Evolutionary conservation across 495 filamentous ascomycete genomes (phyloP), one percentile per base, ranked within the genome.

Genomic region (Aspergillus kassunensis): DNA sequence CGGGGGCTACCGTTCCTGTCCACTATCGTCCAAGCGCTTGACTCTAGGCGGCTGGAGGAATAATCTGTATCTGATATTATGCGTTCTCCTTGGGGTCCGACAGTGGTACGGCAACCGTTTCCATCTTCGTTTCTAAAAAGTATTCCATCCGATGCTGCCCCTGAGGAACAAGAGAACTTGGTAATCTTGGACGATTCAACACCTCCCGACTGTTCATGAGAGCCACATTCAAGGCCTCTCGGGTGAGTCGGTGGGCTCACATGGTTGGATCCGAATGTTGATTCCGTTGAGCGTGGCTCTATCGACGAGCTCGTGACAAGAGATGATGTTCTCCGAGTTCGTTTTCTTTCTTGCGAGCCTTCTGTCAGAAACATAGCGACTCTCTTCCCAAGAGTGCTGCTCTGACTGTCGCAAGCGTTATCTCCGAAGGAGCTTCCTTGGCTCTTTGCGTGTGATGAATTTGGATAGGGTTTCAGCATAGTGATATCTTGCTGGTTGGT

Each of bases 1-100:
- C 55, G 44, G 31, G 55, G 55, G 24, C 55, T 57, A 18, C 55
- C 55, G 39, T 57, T 49, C 8, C 42, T 44, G 35, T 57, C 55
- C 36, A 57, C 49, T 10, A 44, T 49, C 4, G 44, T 57, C 25
- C 23, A 51, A 15, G 27, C 11, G 10, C 16, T 44, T 13, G 24
- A 29, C 7, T 37, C 35, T 9, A 20, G 31, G 18, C 6, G 23
- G 7, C 37, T 43, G 1, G 20, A 10, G 24, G 30, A 21, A 49
- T 13, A 18, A 3, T 16, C 3, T 25, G 9, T 4, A 3, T 36
- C 20, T 7, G 20, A 19, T 13, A 12, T 1, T 13, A 7, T 12
- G 33, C 4, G 5, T 2, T 36, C 13, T 19, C 19, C 20, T 1
- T 2, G 45, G 10, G 3, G 2, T 0, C 12, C 27, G 4, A 8